These are phyloP conservation scores for Sarocladiaceae sp. DNA, from an alignment of 2,329 filamentous ascomycete genomes.

Conservation along the genomic window DNA sequence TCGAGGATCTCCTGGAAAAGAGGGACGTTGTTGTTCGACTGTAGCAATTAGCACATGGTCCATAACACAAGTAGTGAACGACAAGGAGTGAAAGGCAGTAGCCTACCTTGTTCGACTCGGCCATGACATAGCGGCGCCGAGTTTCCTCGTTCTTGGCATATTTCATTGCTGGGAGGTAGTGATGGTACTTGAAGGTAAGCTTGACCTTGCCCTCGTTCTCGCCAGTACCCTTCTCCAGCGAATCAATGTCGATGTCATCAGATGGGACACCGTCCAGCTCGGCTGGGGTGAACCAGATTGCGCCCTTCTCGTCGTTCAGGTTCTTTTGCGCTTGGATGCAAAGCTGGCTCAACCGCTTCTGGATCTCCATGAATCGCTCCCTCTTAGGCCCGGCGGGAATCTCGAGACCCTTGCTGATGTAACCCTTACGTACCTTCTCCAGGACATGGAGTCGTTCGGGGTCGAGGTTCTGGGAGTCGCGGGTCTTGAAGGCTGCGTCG, in stretches of 20 bases:
- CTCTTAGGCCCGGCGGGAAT: slow-evolving; percentile 65
- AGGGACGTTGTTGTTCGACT: slow-evolving; percentile 65
- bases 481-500: slow-evolving; percentile 50
- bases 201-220: slow-evolving; percentile 71
- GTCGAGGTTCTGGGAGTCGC: slow-evolving; percentile 53
- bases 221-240: slow-evolving; percentile 66
- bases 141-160: slow-evolving; percentile 69
- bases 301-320: slow-evolving; percentile 78
- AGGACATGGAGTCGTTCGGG: slow-evolving; percentile 68
- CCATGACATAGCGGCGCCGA: slow-evolving; percentile 64
- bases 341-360: slow-evolving; percentile 72
- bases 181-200: slow-evolving; percentile 79
- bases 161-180: slow-evolving; percentile 73
- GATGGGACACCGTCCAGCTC: slow-evolving; percentile 72
- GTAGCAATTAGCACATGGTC: too few species aligned
- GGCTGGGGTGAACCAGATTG: slow-evolving; percentile 70
- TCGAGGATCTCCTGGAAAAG: slow-evolving; percentile 72
- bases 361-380: slow-evolving; percentile 82
- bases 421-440: slow-evolving; percentile 73
- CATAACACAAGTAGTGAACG: slow-evolving; percentile 3
- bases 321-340: slow-evolving; percentile 75
- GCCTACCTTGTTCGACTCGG: slow-evolving; percentile 71
- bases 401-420: slow-evolving; percentile 71
- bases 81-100: neutral
- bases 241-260: slow-evolving; percentile 60